Evolutionary conservation across 345 rosid species (phyloP).

Genomic region (Bruguiera gymnorhiza): DNA sequence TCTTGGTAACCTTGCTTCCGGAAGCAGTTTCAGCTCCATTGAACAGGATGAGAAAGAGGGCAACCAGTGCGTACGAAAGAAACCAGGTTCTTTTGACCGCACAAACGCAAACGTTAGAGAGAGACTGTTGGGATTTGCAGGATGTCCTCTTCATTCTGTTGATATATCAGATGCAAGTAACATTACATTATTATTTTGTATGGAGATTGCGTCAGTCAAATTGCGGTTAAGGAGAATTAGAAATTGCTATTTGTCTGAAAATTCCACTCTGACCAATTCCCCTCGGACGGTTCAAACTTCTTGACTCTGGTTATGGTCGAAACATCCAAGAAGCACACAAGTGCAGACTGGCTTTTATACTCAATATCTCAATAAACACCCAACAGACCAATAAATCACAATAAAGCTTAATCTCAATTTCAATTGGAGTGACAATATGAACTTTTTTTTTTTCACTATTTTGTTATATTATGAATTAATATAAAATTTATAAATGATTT

Average conservation of each 20-base stretch:
- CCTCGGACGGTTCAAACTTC: background rate
- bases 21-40: conserved; percentile 22
- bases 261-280: background rate
- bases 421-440: too few relatives aligned
- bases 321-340: too few relatives aligned
- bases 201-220: background rate
- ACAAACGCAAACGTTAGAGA: background rate
- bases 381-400: too few relatives aligned
- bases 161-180: background rate
- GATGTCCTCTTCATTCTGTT: background rate
- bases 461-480: too few relatives aligned
- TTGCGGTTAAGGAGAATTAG: background rate
- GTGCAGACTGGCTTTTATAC: too few relatives aligned
- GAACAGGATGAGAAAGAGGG: conserved; percentile 1
- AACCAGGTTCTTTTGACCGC: conserved; percentile 9
- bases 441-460: too few relatives aligned
- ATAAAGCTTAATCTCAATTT: too few relatives aligned
- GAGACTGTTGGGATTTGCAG: background rate
- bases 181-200: background rate
- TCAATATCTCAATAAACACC: too few relatives aligned
- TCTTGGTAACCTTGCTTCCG: conserved; percentile 10
- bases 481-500: too few relatives aligned
- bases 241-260: background rate
- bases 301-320: too few relatives aligned
- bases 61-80: conserved; percentile 6